Evolutionary conservation across 129 eudicot genomes (phyloP).

Genomic region (Saposhnikovia divaricata): DNA sequence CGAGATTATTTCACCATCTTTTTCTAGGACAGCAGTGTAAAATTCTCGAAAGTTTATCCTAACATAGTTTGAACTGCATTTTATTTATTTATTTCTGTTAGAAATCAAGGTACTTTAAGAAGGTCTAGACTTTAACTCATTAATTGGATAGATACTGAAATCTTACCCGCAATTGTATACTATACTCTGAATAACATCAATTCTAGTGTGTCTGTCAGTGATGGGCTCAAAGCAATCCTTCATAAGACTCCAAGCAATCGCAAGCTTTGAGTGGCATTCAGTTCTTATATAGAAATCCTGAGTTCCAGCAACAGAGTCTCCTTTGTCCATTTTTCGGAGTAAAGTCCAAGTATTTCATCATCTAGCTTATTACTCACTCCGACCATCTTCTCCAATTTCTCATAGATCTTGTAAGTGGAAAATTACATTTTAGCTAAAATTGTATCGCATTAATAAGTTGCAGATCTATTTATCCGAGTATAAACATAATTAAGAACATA

Average conservation of each 20-base stretch:
- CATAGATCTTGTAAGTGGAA: constrained; percentile 24
- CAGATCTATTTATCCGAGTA: too few species aligned
- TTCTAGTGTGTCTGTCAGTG: constrained; percentile 48
- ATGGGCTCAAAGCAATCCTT: constrained; percentile 45
- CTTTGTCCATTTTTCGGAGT: constrained; percentile 33
- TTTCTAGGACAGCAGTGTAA: constrained; percentile 55
- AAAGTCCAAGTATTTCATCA: constrained; percentile 47
- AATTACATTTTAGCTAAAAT: not conserved
- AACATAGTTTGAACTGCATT: constrained; percentile 45
- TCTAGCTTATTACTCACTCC: constrained; percentile 31
- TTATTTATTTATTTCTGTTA: not conserved
- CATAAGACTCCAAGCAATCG: constrained; percentile 38
- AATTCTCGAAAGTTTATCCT: constrained; percentile 47
- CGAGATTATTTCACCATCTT: constrained; percentile 45
- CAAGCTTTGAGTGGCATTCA: constrained; percentile 53
- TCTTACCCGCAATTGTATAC: constrained; percentile 60
- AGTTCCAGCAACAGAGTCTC: constrained; percentile 16
- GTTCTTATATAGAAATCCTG: constrained; percentile 22
- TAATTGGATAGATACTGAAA: not conserved
- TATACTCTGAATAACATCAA: constrained; percentile 38
- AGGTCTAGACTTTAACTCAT: not conserved
- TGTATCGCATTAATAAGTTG: too few species aligned
- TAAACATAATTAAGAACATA: too few species aligned
- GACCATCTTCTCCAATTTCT: constrained; percentile 33
- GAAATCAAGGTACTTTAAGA: not conserved